phyloP scores from a whole-genome alignment of 2,329 filamentous ascomycete species.

The Clathrospora elynae region DNA sequence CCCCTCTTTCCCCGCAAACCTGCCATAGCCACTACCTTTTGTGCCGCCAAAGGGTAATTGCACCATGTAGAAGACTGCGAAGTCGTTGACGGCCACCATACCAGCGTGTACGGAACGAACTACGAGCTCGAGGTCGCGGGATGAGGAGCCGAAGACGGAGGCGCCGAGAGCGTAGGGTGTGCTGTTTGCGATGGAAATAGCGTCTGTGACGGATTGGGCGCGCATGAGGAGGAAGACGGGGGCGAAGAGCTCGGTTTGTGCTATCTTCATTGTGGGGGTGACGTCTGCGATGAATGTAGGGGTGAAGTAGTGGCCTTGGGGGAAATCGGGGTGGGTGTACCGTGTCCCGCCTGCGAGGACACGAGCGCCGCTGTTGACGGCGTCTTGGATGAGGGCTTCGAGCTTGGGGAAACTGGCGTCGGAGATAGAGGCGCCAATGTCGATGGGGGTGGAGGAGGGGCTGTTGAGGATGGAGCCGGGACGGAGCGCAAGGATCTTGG shows the following conservation, averaged over 20 bases:
- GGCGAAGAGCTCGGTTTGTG: constrained; percentile 89
- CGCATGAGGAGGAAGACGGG: constrained; percentile 87
- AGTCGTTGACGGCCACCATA: constrained; percentile 96
- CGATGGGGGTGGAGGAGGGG: constrained; percentile 57
- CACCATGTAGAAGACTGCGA: constrained; percentile 89
- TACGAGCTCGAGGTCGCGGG: constrained; percentile 66
- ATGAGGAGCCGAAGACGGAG: constrained; percentile 75
- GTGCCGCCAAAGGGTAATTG: constrained; percentile 93
- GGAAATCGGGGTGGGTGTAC: constrained; percentile 71
- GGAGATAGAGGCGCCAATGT: constrained; percentile 91
- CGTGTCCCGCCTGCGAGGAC: constrained; percentile 80
- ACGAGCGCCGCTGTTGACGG: constrained; percentile 76
- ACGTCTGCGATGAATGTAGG: constrained; percentile 93
- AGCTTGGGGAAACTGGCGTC: constrained; percentile 74
- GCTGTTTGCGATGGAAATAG: constrained; percentile 80
- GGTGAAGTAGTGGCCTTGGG: constrained; percentile 85
- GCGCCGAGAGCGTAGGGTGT: constrained; percentile 86
- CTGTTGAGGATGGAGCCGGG: constrained; percentile 71
- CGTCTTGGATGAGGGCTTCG: constrained; percentile 76
- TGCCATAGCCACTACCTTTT: constrained; percentile 85
- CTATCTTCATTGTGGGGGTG: constrained; percentile 81
- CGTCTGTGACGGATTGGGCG: constrained; percentile 66
- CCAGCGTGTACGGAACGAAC: constrained; percentile 75
- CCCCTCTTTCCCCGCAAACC: constrained; percentile 91
- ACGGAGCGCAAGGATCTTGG: constrained; percentile 74